Conservation (phyloP, 768 basidiomycete species). For the Cystofilobasidium macerans region DNA sequence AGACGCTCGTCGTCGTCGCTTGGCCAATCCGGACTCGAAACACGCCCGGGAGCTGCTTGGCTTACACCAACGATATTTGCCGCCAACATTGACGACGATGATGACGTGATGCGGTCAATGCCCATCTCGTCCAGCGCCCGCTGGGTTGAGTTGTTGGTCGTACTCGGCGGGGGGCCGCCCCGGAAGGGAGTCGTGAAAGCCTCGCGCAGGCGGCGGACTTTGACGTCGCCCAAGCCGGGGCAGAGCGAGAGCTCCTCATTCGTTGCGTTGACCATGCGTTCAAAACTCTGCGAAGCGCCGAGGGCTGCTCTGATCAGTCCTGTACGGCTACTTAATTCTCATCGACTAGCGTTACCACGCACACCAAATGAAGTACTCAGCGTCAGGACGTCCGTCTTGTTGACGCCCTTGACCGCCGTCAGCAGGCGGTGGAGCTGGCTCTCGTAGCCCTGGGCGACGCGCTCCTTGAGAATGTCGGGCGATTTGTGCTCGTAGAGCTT, state of each 20-base stretch:
- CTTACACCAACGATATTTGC: too few species aligned
- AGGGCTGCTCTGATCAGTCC: background rate
- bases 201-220: conserved; percentile 79
- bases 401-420: conserved; percentile 83
- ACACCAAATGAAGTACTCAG: conserved; percentile 85
- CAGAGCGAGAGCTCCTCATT: conserved; percentile 65
- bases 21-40: conserved; percentile 26
- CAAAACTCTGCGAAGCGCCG: conserved; percentile 56
- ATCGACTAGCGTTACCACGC: conserved; percentile 35
- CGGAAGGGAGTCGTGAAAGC: conserved; percentile 78
- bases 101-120: too few species aligned
- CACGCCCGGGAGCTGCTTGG: background rate
- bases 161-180: background rate
- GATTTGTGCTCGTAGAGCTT: conserved; percentile 91
- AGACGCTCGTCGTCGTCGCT: conserved; percentile 7
- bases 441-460: conserved; percentile 75
- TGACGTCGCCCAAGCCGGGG: conserved; percentile 87
- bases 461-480: conserved; percentile 88
- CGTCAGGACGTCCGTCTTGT: conserved; percentile 94
- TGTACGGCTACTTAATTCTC: background rate
- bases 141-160: background rate
- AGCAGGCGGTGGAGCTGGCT: conserved; percentile 69
- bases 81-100: background rate
- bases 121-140: background rate
- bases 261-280: conserved; percentile 62